These are phyloP conservation scores for Moniliella sp. DNA, from an alignment of 1,284 basidiomycete species.

Conservation along the genomic window DNA sequence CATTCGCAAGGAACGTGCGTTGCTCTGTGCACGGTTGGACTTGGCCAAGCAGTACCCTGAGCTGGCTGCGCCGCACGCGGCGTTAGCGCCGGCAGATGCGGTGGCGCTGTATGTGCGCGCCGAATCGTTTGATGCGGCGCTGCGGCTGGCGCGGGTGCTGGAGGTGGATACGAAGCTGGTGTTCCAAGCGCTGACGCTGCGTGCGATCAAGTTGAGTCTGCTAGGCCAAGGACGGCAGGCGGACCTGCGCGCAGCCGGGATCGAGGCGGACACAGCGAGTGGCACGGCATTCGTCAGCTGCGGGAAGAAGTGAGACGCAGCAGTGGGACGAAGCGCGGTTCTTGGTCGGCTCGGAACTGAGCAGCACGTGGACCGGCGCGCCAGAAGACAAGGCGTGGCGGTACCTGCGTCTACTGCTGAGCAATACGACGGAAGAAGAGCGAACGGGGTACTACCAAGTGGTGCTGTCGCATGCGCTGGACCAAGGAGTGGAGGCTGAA, in stretches of 20 bases:
- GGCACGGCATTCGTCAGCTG: conserved; percentile 4
- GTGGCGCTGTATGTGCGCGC: conserved; percentile 59
- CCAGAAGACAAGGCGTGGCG: conserved; percentile 63
- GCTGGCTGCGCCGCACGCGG: conserved; percentile 20
- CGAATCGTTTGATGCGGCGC: conserved; percentile 58
- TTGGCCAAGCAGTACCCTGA: conserved; percentile 47
- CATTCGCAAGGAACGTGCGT: conserved; percentile 61
- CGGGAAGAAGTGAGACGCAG: conserved; percentile 9
- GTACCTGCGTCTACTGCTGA: conserved; percentile 58
- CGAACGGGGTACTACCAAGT: conserved; percentile 45
- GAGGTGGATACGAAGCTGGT: conserved; percentile 66
- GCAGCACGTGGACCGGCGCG: conserved; percentile 55
- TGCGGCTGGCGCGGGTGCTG: conserved; percentile 53
- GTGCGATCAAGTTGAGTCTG: conserved; percentile 30
- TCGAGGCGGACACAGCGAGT: not conserved
- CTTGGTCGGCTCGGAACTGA: conserved; percentile 12
- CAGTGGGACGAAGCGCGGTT: conserved; percentile 8
- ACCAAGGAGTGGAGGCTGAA: conserved; percentile 45
- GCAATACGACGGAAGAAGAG: conserved; percentile 48
- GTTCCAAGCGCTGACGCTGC: conserved; percentile 53
- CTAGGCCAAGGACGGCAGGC: not conserved
- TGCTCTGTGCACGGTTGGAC: conserved; percentile 58
- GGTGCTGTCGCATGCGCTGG: conserved; percentile 48
- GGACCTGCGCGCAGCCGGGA: conserved; percentile 1
- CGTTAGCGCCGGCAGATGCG: conserved; percentile 39